Base-by-base conservation (phyloP, 495 filamentous ascomycete genomes). In the Staphylotrichum tortipilum region DNA sequence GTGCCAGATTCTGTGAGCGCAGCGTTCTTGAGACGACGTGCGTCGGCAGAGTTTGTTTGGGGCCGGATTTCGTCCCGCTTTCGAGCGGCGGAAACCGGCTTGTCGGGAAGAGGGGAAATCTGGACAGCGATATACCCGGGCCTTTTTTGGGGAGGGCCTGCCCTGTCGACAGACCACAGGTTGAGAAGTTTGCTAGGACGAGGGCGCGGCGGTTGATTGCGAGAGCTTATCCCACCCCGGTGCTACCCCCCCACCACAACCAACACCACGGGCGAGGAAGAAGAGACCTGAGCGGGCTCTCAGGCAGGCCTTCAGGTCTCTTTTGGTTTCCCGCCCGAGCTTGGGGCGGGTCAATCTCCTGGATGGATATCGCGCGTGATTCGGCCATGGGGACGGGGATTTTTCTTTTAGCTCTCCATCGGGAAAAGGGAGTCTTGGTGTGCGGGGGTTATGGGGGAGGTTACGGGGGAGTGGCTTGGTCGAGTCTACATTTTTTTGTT, bases 1-100 rank as follows among this genome's bases (percentile, higher is more conserved):
- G 47, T 81, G 78, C 66, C 55, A 65, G 36, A 64, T 81, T 58
- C 72, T 81, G 24, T 80, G 68, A 67, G 33, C 35, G 21, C 18
- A 42, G 33, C 18, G 10, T 28, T 28, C 24, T 38, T 41, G 44
- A n/a, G n/a, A n/a, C n/a, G n/a, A n/a, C n/a, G n/a, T n/a, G n/a
- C n/a, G n/a, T n/a, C n/a, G n/a, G n/a, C n/a, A n/a, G n/a, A n/a
- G n/a, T n/a, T n/a, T n/a, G n/a, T n/a, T n/a, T n/a, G n/a, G n/a
- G n/a, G n/a, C n/a, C n/a, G n/a, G n/a, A n/a, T n/a, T n/a, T n/a
- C n/a, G n/a, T n/a, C n/a, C n/a, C n/a, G n/a, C n/a, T n/a, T n/a
- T n/a, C n/a, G n/a, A n/a, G 49, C 11, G 17, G 9, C 40, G 22
- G 42, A 5, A 23, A 37, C 23, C 12, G 34, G 4, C 29, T 22